Evolutionary conservation across 306 rosid species (phyloP).

Genomic region (Vicia faba): DNA sequence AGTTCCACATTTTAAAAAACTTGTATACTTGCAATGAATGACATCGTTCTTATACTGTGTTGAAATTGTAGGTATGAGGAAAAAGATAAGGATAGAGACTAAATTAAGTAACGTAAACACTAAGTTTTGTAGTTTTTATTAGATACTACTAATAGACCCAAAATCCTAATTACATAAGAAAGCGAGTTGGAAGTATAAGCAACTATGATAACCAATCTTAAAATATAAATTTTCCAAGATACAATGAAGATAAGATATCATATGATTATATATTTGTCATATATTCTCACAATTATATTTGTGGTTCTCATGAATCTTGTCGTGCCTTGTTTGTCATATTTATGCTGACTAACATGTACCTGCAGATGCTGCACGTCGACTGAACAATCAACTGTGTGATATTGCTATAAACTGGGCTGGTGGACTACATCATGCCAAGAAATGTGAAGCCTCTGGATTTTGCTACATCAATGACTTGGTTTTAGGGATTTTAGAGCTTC

Average conservation of each 20-base stretch:
- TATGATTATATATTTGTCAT: background rate
- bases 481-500: constrained; percentile 94
- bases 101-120: too few species aligned
- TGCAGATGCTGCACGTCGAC: constrained; percentile 93
- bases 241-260: background rate
- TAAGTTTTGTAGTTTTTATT: too few species aligned
- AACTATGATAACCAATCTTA: too few species aligned
- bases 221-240: constrained; percentile 3
- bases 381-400: constrained; percentile 88
- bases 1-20: too few species aligned
- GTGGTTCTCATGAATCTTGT: constrained; percentile 10
- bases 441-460: constrained; percentile 99
- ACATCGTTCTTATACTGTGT: too few species aligned
- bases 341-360: constrained; percentile 32
- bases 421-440: constrained; percentile 97
- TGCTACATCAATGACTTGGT: constrained; percentile 98
- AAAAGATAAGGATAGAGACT: too few species aligned
- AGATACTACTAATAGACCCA: too few species aligned
- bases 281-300: background rate
- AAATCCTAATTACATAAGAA: too few species aligned
- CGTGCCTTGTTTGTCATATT: constrained; percentile 25
- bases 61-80: too few species aligned
- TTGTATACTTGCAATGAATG: too few species aligned
- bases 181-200: too few species aligned
- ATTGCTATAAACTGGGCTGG: constrained; percentile 99